A percentile compares a stretch with the other conserved stretches of the same genome.
Conservation (phyloP, 345 rosid species). For the Gossypium ekmanianum region DNA sequence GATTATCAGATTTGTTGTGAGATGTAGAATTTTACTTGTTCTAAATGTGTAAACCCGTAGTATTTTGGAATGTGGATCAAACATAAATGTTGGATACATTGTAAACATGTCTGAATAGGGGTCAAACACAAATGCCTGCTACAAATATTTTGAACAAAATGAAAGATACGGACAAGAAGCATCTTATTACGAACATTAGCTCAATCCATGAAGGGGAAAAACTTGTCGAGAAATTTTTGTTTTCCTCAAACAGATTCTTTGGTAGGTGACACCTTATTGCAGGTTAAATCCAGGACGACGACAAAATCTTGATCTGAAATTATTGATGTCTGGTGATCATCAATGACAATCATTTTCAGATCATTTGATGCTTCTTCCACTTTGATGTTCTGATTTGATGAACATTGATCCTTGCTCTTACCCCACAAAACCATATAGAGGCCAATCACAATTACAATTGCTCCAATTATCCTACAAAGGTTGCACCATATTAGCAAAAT, state of each 20-base stretch:
- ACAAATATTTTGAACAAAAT: background rate
- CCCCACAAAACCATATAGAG: slow-evolving; percentile 13
- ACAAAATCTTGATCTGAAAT: background rate
- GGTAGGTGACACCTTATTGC: background rate
- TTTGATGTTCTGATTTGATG: background rate
- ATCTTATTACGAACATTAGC: background rate
- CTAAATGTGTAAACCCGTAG: too few relatives aligned
- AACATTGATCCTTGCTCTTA: slow-evolving; percentile 1
- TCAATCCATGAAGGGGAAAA: background rate
- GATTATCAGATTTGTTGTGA: background rate
- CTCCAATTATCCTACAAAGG: background rate
- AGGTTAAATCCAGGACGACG: background rate
- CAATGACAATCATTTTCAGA: background rate
- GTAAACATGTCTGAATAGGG: background rate
- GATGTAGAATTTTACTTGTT: too few relatives aligned
- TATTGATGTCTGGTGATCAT: background rate
- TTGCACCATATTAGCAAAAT: background rate
- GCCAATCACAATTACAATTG: background rate
- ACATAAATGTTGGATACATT: background rate
- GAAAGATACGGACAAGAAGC: background rate
- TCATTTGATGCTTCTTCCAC: background rate
- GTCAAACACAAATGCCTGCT: background rate
- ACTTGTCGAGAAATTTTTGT: background rate
- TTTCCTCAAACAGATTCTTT: background rate
- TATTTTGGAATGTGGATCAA: too few relatives aligned